Percentiles rank a stretch among this genome's conserved stretches.
Evolutionary conservation across 116 monocot genomes (phyloP).

Genomic region (Phalaenopsis hybrid): DNA sequence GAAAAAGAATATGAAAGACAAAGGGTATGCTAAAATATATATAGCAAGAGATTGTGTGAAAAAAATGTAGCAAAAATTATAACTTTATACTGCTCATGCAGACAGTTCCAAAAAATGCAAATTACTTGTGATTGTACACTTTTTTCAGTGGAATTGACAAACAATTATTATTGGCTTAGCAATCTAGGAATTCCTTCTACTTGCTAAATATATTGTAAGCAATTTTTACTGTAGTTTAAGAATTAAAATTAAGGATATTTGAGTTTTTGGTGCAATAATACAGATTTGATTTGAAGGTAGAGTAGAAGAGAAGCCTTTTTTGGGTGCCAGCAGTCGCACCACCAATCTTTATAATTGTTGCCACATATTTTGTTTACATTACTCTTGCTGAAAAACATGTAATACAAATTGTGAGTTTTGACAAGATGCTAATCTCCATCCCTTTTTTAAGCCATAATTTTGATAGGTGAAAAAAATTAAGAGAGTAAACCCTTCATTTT

Average conservation of each 20-base stretch:
- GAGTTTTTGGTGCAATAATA: background rate
- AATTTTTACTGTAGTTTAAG: background rate
- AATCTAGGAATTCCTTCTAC: constrained; percentile 62
- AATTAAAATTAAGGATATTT: background rate
- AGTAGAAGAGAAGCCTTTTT: constrained; percentile 38
- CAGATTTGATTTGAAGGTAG: constrained; percentile 22
- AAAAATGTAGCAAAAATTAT: too few species aligned
- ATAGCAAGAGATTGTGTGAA: too few species aligned
- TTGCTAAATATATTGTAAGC: constrained; percentile 68
- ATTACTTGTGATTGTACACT: background rate
- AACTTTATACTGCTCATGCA: too few species aligned
- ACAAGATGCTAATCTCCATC: background rate
- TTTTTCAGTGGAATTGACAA: constrained; percentile 74
- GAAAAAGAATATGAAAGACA: too few species aligned
- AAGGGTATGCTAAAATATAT: too few species aligned
- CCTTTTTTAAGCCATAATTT: background rate
- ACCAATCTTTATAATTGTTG: constrained; percentile 37
- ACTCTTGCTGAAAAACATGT: constrained; percentile 40
- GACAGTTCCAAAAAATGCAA: constrained; percentile 12
- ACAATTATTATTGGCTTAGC: constrained; percentile 52
- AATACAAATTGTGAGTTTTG: constrained; percentile 31
- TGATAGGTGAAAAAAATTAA: constrained; percentile 29
- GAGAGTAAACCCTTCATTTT: constrained; percentile 52
- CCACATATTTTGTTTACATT: constrained; percentile 46
- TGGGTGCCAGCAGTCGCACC: constrained; percentile 60